Percentiles rank a stretch among this genome's conserved stretches.
phyloP scores from a whole-genome alignment of 371 early-diverging fungal genomes.

The Apophysomyces variabilis region DNA sequence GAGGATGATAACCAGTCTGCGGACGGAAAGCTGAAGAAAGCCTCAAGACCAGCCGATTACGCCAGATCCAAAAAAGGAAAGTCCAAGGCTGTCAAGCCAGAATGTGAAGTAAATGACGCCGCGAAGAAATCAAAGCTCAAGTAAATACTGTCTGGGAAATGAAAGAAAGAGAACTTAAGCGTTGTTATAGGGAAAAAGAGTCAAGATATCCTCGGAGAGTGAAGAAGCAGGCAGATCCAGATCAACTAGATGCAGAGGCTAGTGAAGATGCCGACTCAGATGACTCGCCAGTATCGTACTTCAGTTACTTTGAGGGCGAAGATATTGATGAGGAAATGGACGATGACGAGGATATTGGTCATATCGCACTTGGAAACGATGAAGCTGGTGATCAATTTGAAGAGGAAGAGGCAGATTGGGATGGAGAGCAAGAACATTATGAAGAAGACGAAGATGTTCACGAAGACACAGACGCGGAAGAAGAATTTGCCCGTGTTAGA shows the following conservation, averaged over 20 bases:
- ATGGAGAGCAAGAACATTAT: conserved; percentile 31
- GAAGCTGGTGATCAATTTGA: conserved; percentile 27
- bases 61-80: conserved; percentile 21
- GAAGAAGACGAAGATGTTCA: conserved; percentile 41
- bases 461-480: conserved; percentile 46
- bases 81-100: conserved; percentile 18
- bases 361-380: conserved; percentile 19
- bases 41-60: neutral
- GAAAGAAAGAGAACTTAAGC: neutral
- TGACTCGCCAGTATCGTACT: conserved; percentile 23
- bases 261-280: conserved; percentile 15
- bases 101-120: neutral
- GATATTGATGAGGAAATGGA: conserved; percentile 25
- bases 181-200: neutral
- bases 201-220: neutral
- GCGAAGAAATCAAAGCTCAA: neutral
- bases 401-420: conserved; percentile 25
- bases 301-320: conserved; percentile 17
- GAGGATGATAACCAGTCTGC: neutral
- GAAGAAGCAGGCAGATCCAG: conserved; percentile 33
- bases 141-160: neutral
- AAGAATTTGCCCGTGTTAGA: conserved; percentile 45
- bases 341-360: conserved; percentile 15
- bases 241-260: conserved; percentile 17
- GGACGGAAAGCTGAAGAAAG: conserved; percentile 9